These are phyloP conservation scores for Flueggea neowawraea DNA, from an alignment of 441 rosid genomes.

Conservation along the genomic window DNA sequence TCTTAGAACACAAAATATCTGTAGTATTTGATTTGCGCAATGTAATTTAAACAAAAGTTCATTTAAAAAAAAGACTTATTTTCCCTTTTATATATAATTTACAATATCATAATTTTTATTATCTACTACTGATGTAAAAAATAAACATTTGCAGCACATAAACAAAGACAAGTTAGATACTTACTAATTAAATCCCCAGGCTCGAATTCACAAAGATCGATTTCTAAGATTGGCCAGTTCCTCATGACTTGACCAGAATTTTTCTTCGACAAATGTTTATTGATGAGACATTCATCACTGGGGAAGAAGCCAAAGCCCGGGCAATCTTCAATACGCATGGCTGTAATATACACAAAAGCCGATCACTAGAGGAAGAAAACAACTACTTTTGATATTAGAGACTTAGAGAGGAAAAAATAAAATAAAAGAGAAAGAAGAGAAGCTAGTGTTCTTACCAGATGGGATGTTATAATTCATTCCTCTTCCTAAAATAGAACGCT, in stretches of 20 bases:
- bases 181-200: conserved; percentile 48
- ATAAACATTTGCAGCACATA: not conserved
- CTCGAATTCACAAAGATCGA: conserved; percentile 36
- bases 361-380: not conserved
- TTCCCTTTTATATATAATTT: too few relatives aligned
- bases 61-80: too few relatives aligned
- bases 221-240: conserved; percentile 12
- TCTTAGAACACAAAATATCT: too few relatives aligned
- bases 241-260: conserved; percentile 2
- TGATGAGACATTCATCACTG: conserved; percentile 32
- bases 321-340: too few relatives aligned
- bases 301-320: conserved; percentile 15
- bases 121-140: not conserved
- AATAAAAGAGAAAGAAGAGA: not conserved
- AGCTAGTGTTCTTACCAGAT: not conserved
- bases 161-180: not conserved
- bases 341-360: too few relatives aligned
- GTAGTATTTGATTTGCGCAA: too few relatives aligned
- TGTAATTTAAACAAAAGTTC: too few relatives aligned
- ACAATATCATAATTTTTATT: too few relatives aligned
- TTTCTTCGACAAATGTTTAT: conserved; percentile 17
- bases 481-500: conserved; percentile 15
- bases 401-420: not conserved
- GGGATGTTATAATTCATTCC: conserved; percentile 11
- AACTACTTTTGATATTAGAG: not conserved